Conservation (phyloP, 2,329 filamentous ascomycete genomes). For the Paracorniculantispora psalliotae region DNA sequence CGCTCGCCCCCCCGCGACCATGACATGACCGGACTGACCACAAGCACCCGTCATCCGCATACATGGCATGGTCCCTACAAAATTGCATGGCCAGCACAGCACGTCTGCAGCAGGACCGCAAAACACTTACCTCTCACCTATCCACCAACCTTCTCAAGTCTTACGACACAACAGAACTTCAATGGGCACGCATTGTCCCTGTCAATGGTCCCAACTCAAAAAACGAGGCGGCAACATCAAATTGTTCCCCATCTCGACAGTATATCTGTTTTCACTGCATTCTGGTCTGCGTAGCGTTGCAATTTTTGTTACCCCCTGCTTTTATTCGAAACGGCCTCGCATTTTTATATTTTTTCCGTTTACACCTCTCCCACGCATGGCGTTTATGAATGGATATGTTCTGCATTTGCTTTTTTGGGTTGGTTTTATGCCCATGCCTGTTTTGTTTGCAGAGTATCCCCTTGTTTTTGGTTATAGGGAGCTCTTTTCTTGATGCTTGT, state of each 20-base stretch:
- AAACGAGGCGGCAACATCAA: not conserved
- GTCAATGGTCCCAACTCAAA: not conserved
- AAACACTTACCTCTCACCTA: not conserved
- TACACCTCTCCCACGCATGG: not conserved
- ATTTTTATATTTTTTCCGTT: not conserved
- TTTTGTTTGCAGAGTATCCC: not conserved
- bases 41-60: not conserved
- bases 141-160: not conserved
- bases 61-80: not conserved
- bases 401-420: not conserved
- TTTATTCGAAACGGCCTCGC: not conserved
- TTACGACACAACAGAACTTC: not conserved
- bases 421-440: not conserved
- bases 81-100: not conserved
- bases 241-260: not conserved
- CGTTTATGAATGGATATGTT: conserved; percentile 7
- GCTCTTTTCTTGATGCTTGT: not conserved
- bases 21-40: not conserved
- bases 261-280: not conserved
- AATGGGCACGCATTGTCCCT: not conserved
- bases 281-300: conserved; percentile 11
- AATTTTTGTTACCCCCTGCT: too few relatives aligned
- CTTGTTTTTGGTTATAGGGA: not conserved
- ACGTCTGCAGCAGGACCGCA: not conserved
- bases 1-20: not conserved